phyloP scores from a whole-genome alignment of 2,329 filamentous ascomycete genomes.

The Cordyceps cateniannulata region DNA sequence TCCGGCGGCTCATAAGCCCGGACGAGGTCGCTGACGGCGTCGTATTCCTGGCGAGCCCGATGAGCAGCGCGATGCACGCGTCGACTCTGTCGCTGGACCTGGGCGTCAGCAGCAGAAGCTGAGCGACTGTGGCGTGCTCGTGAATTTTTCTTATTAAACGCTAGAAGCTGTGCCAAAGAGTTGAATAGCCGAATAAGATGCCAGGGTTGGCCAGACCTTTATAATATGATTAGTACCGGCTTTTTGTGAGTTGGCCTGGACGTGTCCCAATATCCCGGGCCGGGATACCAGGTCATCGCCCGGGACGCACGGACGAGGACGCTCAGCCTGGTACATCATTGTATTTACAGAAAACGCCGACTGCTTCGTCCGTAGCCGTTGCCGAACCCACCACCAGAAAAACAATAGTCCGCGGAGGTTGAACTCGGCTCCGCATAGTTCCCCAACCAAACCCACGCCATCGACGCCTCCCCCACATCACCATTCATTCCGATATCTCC shows the following conservation, averaged over 20 bases:
- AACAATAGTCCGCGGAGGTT: background rate
- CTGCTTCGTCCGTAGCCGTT: no score
- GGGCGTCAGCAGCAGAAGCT: background rate
- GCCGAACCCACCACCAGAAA: background rate
- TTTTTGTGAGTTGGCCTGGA: no score
- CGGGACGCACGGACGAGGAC: no score
- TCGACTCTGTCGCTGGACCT: slow-evolving; percentile 16
- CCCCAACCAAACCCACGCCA: background rate
- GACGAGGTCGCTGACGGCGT: slow-evolving; percentile 50
- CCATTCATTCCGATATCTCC: background rate
- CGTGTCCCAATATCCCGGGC: no score
- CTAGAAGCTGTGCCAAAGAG: no score
- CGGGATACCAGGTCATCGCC: no score
- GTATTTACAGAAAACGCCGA: no score
- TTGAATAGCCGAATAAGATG: no score
- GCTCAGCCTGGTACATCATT: no score
- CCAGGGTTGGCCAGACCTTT: no score
- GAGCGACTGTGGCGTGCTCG: background rate
- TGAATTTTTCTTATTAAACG: background rate
- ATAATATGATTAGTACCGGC: no score
- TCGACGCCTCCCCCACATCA: background rate
- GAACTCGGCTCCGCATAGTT: background rate
- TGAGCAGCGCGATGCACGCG: slow-evolving; percentile 48
- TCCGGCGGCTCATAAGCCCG: slow-evolving; percentile 13
- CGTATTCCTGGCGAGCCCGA: slow-evolving; percentile 42